Conservation (phyloP, 2,329 filamentous ascomycete genomes). For the Shiraia bambusicola region DNA sequence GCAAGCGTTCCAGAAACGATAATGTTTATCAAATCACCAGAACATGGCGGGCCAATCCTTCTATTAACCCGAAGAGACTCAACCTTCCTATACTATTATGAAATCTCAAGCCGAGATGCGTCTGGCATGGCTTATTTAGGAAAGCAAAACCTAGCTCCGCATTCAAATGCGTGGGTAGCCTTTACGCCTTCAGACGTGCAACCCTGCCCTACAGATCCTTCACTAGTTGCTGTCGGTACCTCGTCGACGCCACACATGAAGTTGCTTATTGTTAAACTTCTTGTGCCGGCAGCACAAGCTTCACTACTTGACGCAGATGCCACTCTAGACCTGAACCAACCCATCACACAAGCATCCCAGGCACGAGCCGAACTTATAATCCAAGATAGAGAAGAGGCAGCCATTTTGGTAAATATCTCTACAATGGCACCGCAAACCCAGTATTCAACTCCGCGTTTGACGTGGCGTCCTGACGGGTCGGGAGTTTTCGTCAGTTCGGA, state of each 20-base stretch:
- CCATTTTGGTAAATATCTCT: constrained; percentile 60
- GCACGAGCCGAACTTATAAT: constrained; percentile 53
- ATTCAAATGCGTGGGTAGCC: constrained; percentile 64
- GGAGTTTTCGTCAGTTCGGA: constrained; percentile 67
- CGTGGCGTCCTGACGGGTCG: constrained; percentile 62
- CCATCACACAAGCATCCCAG: constrained; percentile 54
- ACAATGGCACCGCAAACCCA: constrained; percentile 65
- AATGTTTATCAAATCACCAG: constrained; percentile 54
- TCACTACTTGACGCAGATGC: constrained; percentile 4
- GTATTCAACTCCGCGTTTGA: constrained; percentile 63
- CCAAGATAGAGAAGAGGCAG: constrained; percentile 60
- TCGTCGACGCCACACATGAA: constrained; percentile 64
- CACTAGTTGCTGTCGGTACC: constrained; percentile 60
- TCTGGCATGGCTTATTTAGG: constrained; percentile 47
- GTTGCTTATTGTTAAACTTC: constrained; percentile 59
- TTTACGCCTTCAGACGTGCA: constrained; percentile 63
- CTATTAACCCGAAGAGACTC: constrained; percentile 60
- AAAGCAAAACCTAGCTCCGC: constrained; percentile 62
- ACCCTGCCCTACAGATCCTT: constrained; percentile 56
- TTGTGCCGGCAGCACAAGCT: constrained; percentile 49
- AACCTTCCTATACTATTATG: constrained; percentile 60
- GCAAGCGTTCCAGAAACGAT: constrained; percentile 60
- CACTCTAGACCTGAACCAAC: constrained; percentile 5
- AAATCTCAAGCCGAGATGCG: constrained; percentile 25
- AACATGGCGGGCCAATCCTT: constrained; percentile 50